phyloP scores from a whole-genome alignment of 305 asterid genomes.

The Galium porrigens region DNA sequence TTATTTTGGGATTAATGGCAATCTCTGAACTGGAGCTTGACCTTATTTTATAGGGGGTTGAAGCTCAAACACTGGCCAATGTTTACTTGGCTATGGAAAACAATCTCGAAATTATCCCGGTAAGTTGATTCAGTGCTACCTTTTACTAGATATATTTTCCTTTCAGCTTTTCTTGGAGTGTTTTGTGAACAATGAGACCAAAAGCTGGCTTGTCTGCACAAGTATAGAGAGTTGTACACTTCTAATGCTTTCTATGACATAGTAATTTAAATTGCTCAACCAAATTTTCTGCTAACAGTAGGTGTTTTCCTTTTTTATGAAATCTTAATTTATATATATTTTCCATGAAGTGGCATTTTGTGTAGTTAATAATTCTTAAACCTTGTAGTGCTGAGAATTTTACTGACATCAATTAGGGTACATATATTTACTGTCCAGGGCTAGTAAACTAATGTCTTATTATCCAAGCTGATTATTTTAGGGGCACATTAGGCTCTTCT shows the following conservation, averaged over 20 bases:
- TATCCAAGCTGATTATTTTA: not conserved
- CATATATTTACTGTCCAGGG: not conserved
- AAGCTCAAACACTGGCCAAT: conserved; percentile 97
- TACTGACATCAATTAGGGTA: not conserved
- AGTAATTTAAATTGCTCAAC: not conserved
- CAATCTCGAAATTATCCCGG: conserved; percentile 96
- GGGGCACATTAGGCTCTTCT: not conserved
- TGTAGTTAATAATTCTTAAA: not conserved
- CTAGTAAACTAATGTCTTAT: not conserved
- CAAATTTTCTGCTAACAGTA: not conserved
- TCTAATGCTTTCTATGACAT: not conserved
- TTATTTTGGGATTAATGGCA: not conserved
- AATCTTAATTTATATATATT: not conserved
- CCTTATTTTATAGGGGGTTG: conserved; percentile 71
- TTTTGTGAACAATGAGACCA: not conserved
- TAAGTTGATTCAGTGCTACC: conserved; percentile 28
- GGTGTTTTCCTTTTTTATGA: not conserved
- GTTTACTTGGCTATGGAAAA: conserved; percentile 94
- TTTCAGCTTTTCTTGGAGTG: not conserved
- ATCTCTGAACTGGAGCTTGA: conserved; percentile 14
- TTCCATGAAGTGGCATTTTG: not conserved
- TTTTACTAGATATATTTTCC: conserved; percentile 5
- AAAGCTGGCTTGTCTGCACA: not conserved
- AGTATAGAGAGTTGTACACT: not conserved
- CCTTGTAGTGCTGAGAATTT: not conserved